Evolutionary conservation across 1,284 basidiomycete species (phyloP).

Genomic region (Boletus sp.): DNA sequence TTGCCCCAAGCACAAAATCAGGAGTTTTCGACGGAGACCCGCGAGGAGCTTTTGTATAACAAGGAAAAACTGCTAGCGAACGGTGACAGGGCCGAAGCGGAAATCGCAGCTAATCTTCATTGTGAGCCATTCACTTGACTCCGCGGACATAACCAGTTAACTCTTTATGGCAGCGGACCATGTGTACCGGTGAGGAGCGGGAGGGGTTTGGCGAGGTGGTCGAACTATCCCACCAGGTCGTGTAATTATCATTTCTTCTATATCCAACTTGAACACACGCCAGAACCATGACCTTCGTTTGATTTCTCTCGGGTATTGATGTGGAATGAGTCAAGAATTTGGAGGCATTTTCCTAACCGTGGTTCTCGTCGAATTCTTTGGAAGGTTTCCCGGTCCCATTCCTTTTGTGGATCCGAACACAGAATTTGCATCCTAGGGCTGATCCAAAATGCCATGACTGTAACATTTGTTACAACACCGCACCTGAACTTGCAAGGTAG

Average conservation of each 20-base stretch:
- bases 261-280: constrained; percentile 3
- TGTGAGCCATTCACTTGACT: constrained; percentile 44
- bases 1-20: constrained; percentile 80
- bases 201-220: constrained; percentile 8
- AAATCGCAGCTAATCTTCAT: constrained; percentile 93
- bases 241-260: constrained; percentile 26
- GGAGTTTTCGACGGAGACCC: constrained; percentile 95
- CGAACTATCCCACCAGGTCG: constrained; percentile 8
- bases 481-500: neutral
- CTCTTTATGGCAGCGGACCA: constrained; percentile 49
- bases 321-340: neutral
- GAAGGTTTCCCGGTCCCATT: neutral
- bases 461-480: neutral
- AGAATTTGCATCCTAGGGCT: neutral
- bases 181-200: constrained; percentile 53
- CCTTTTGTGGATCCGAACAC: constrained; percentile 1
- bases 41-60: constrained; percentile 98
- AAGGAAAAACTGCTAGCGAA: constrained; percentile 97
- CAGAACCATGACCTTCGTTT: constrained; percentile 2
- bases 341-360: neutral
- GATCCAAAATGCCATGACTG: neutral
- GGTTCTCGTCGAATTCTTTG: neutral
- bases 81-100: constrained; percentile 94
- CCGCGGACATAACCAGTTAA: constrained; percentile 10
- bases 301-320: neutral